Evolutionary conservation across 768 basidiomycete genomes (phyloP).

Genomic region (Tulasnella sp.): DNA sequence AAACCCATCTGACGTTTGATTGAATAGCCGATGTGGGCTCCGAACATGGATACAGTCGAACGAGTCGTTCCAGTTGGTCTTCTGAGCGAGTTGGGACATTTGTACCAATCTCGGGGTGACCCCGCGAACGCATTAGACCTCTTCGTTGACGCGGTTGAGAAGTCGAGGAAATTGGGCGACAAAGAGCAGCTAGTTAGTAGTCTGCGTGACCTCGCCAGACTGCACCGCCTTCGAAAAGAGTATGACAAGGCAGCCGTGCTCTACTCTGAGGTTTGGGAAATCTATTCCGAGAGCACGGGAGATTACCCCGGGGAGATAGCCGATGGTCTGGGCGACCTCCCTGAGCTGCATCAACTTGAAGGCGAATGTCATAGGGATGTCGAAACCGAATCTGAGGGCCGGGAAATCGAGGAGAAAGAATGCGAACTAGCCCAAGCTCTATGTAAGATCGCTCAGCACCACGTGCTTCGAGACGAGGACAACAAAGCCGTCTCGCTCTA

Average conservation of each 20-base stretch:
- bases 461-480: neutral
- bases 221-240: neutral
- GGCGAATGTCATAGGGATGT: neutral
- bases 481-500: neutral
- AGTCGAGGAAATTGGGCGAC: neutral
- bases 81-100: too few relatives aligned
- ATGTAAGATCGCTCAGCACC: neutral
- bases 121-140: neutral
- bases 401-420: neutral
- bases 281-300: neutral
- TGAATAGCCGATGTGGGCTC: too few relatives aligned
- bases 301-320: neutral
- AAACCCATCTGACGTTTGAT: too few relatives aligned
- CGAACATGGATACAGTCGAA: too few relatives aligned
- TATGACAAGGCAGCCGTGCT: neutral
- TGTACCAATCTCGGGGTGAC: neutral
- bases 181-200: neutral
- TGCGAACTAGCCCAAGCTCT: neutral
- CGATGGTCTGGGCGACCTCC: neutral
- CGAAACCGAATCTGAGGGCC: neutral
- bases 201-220: neutral
- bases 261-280: neutral
- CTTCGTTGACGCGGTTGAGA: neutral
- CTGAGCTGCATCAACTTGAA: neutral
- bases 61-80: too few relatives aligned